phyloP scores from a whole-genome alignment of 2,329 filamentous ascomycete species.

The Botryotinia narcissicola region DNA sequence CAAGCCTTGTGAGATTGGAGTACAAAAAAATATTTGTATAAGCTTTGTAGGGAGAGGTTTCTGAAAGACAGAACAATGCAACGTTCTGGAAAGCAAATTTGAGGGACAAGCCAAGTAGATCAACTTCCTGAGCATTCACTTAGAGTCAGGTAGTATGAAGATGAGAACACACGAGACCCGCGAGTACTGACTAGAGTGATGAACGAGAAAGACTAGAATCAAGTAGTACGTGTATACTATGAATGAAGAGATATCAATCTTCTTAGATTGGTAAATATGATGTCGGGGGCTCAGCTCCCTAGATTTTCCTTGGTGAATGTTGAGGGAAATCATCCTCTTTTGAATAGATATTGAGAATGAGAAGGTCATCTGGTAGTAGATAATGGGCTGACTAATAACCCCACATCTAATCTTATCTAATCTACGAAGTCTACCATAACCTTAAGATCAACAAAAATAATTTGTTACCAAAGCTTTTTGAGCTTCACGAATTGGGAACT shows the following conservation, averaged over 20 bases:
- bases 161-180: background rate
- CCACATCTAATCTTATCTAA: slow-evolving; percentile 8
- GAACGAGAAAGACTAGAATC: background rate
- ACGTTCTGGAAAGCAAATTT: background rate
- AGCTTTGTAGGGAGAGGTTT: background rate
- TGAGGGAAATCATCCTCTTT: background rate
- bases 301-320: background rate
- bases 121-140: background rate
- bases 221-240: background rate
- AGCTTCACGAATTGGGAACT: slow-evolving; percentile 1
- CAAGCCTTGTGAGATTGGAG: background rate
- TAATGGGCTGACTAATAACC: background rate
- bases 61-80: background rate
- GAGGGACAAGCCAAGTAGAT: background rate
- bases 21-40: background rate
- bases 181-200: background rate
- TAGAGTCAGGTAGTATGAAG: background rate
- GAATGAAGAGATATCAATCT: background rate
- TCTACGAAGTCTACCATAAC: background rate
- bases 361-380: background rate
- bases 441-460: slow-evolving; percentile 5
- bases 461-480: slow-evolving; percentile 4
- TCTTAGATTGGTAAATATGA: background rate
- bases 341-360: background rate
- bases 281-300: background rate